Base-by-base conservation (phyloP, 2,329 filamentous ascomycete genomes). In the Epichloe sylvatica region DNA sequence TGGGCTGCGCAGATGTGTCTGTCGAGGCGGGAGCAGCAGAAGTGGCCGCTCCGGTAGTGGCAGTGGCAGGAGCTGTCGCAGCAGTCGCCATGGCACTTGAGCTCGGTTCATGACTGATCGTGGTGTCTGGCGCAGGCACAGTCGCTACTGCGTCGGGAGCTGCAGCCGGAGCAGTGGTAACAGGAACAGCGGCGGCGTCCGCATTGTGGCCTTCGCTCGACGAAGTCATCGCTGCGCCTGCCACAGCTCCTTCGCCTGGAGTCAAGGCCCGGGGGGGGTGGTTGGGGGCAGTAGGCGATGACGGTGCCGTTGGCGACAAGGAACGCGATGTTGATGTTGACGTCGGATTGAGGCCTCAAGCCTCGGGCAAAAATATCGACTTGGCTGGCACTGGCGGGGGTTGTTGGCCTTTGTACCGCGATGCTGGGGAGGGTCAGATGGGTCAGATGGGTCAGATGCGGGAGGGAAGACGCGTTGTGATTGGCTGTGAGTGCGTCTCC, bases 211-310 rank as follows among this genome's bases (percentile, higher is more conserved):
- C 67, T 64, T 64, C 68, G 64, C 68, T 68, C 62, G 74, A 76
- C 75, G 75, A 78, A 76, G 73, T 77, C 75, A 78, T 78, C 74
- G 74, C 75, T 77, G 66, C 67, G 71, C 64, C 62, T 43, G 54
- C 58, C 64, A 73, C 73, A 76, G 75, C 74, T 77, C 73, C 68
- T 77, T 75, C 74, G 73, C 70, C 74, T 65, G 57, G 49, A 45
- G 35, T 37, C 38, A 46, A 45, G 51, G 51, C 36, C 45, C 43
- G 48, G n/a, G 51, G 6, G 36, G 25, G 45, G 47, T 41, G 39
- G 41, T 37, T 40, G 17, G 42, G 44, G 44, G 36, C 42, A 46
- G 44, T 37, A 33, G 19, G 48, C 48, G 44, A 46, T 46, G 48
- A 37, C 48, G 39, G 34, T 39, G 46, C 34, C 34, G 49, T 17